Base-by-base conservation (phyloP, 2,329 filamentous ascomycete species). In the Colletotrichum sp. region DNA sequence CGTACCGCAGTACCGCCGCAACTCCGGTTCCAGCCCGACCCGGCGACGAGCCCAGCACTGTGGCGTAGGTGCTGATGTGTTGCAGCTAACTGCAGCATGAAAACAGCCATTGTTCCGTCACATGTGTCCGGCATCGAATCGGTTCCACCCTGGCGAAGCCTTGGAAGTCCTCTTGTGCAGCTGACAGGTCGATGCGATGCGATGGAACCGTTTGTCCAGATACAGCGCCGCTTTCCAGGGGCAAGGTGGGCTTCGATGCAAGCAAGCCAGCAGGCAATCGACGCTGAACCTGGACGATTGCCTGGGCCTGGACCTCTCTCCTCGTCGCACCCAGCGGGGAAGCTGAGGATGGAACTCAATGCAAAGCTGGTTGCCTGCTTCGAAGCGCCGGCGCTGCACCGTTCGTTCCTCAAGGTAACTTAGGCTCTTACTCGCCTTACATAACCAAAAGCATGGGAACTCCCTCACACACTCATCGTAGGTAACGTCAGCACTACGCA, bases 81-180 rank as follows among this genome's bases (percentile, higher is more conserved):
- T 60, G 64, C 64, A 69, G 26, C 12, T 60, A 48, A 57, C 16
- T 60, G 58, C 74, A 69, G 74, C 64, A 69, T 74, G 64, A 74
- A 73, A 76, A 74, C 74, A 28, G 74, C 57, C 74, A 48, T n/a
- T 57, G 34, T 76, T 76, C 70, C 70, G 64, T 65, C 73, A 69
- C 73, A 64, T 73, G n/a, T 73, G n/a, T 36, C 34, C 63, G 26
- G 73, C 70, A 68, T 55, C 63, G 64, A 36, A 26, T 75, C 43
- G 70, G 64, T 60, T 26, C 64, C 73, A 68, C 70, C 38, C 30
- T 34, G 7, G 28, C 10, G 30, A 72, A 36, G 72, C 18, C 32
- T 66, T 48, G 58, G 43, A 28, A 68, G 58, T n/a, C 63, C n/a
- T 36, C 70, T 69, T 43, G 61, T 65, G 64, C 70, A 75, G 43